Evolutionary conservation across 1,284 basidiomycete genomes (phyloP), one percentile per base, ranked within the genome.

Genomic region (Melampsora medusae): DNA sequence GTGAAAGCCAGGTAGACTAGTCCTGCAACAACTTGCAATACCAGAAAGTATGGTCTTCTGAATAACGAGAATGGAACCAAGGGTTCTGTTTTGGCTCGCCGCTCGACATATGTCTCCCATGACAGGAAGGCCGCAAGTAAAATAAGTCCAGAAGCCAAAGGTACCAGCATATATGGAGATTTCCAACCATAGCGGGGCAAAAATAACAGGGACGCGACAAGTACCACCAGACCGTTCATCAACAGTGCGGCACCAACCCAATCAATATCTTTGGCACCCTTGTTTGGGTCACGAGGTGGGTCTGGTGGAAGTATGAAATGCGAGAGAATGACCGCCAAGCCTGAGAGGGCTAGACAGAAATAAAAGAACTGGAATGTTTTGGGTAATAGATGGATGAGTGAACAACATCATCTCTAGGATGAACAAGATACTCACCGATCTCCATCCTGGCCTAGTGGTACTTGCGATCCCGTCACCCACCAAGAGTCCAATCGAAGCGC

Each of bases 401-500:
- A 9, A 28, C 28, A 4, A 9, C n/a, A 22, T 22, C 7, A 56
- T 28, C 53, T 22, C 22, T 12, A 7, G 19, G 53, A 56, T 56
- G 16, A n/a, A 9, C n/a, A 56, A 56, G 28, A 17, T 14, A 19
- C 72, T 67, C 31, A 74, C 72, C 28, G 72, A 67, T 60, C 62
- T 38, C 64, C 72, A 74, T 42, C 65, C 49, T 28, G 61, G 65
- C 10, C 50, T 28, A 33, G 72, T 74, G 9, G 53, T 64, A 16
- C 59, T 33, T 14, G 64, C 67, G 25, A 74, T 74, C 25, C 66
- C 67, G 1, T 64, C 72, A 10, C 72, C 65, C 25, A 74, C 65
- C 12, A 74, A 53, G 17, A 74, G 56, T 17, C 72, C 72, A 65
- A 74, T 60, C 7, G 72, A 59, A 25, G 62, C 62, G 19, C 72